Percentiles rank a stretch among this genome's conserved stretches.
Evolutionary conservation across 2,329 filamentous ascomycete genomes (phyloP).

Genomic region (Aspergillus jensenii): DNA sequence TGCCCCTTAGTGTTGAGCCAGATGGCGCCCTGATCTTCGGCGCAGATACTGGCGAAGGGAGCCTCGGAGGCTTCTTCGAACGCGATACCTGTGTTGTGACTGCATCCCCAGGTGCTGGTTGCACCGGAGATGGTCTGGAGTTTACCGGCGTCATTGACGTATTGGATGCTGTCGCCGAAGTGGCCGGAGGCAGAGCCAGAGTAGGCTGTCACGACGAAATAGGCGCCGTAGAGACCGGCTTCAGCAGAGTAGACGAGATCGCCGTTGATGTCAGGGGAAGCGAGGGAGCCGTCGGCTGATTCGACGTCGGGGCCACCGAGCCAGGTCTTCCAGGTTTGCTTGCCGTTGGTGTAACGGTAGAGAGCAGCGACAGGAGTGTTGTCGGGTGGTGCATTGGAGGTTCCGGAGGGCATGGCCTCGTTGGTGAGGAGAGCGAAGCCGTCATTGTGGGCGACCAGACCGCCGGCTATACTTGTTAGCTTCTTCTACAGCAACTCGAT

Average conservation of each 20-base stretch:
- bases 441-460: conserved; percentile 62
- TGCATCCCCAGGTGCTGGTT: conserved; percentile 60
- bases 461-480: conserved; percentile 46
- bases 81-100: conserved; percentile 65
- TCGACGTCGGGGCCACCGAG: conserved; percentile 59
- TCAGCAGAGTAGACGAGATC: conserved; percentile 61
- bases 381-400: conserved; percentile 49
- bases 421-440: conserved; percentile 64
- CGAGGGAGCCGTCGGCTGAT: conserved; percentile 46
- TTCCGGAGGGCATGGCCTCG: conserved; percentile 52
- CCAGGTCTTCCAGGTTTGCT: conserved; percentile 59
- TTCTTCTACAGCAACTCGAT: background rate
- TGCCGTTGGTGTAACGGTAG: conserved; percentile 58
- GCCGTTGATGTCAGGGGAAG: conserved; percentile 61
- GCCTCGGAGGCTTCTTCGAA: conserved; percentile 60
- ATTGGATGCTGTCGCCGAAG: conserved; percentile 59
- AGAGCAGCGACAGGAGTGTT: conserved; percentile 55
- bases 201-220: conserved; percentile 63
- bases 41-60: conserved; percentile 60
- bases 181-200: conserved; percentile 55
- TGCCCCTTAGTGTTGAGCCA: conserved; percentile 63
- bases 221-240: conserved; percentile 59
- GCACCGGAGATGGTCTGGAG: conserved; percentile 54
- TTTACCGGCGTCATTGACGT: conserved; percentile 50
- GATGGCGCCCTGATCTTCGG: conserved; percentile 63